Evolutionary conservation across 768 basidiomycete genomes (phyloP).

Genomic region (Boletus insuetus): DNA sequence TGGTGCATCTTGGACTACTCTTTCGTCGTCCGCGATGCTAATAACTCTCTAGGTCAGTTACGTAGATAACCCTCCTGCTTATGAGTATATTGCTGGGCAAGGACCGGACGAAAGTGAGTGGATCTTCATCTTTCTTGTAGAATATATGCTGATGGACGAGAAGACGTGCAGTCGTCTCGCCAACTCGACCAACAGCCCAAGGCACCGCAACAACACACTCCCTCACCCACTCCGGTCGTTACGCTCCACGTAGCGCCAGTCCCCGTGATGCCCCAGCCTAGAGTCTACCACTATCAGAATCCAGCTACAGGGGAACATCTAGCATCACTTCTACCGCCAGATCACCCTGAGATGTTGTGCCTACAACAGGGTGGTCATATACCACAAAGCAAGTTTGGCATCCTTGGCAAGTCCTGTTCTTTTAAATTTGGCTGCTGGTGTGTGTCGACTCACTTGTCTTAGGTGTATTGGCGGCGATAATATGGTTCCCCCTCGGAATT

Average conservation of each 20-base stretch:
- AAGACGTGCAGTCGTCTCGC: slow-evolving; percentile 11
- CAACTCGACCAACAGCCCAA: slow-evolving; percentile 14
- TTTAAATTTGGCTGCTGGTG: background rate
- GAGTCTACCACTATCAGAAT: slow-evolving; percentile 68
- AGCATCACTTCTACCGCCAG: slow-evolving; percentile 66
- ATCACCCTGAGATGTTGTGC: slow-evolving; percentile 83
- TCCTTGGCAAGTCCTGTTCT: slow-evolving; percentile 53
- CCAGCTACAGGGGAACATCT: slow-evolving; percentile 56
- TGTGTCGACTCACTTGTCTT: background rate
- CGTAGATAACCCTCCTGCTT: slow-evolving; percentile 47
- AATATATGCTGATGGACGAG: background rate
- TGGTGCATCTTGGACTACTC: slow-evolving; percentile 16
- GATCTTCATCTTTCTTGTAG: background rate
- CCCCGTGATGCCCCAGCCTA: slow-evolving; percentile 40
- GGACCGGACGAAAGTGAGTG: slow-evolving; percentile 28
- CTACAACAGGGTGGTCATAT: slow-evolving; percentile 74
- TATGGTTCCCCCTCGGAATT: slow-evolving; percentile 86
- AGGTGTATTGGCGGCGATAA: slow-evolving; percentile 78
- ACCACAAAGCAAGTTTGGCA: slow-evolving; percentile 59
- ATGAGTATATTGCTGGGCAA: slow-evolving; percentile 38
- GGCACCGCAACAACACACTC: background rate
- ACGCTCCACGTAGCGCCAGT: slow-evolving; percentile 29
- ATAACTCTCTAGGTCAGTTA: slow-evolving; percentile 15
- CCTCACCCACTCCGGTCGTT: slow-evolving; percentile 13
- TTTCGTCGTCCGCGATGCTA: background rate